Evolutionary conservation across 2,329 filamentous ascomycete genomes (phyloP).

Genomic region (Leptodontidium sp.): DNA sequence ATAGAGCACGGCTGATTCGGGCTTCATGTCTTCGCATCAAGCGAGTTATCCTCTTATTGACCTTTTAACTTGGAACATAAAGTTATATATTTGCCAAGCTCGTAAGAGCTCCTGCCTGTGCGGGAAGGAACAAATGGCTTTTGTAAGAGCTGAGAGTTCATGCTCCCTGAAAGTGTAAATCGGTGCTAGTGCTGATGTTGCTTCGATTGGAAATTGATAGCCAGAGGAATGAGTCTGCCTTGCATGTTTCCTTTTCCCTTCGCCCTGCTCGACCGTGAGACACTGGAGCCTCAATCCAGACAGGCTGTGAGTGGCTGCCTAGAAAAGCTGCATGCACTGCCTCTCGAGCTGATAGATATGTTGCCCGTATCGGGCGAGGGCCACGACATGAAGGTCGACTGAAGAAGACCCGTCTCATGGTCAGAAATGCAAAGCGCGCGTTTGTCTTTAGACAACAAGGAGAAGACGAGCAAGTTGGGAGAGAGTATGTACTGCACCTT

Average conservation of each 20-base stretch:
- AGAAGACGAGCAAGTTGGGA: background rate
- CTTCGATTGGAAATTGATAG: slow-evolving; percentile 1
- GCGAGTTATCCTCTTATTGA: background rate
- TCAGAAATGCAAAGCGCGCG: background rate
- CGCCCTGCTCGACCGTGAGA: slow-evolving; percentile 12
- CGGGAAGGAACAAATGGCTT: background rate
- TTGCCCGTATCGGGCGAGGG: background rate
- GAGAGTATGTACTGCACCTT: background rate
- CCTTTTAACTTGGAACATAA: background rate
- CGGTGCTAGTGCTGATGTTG: slow-evolving; percentile 12
- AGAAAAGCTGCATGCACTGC: slow-evolving; percentile 11
- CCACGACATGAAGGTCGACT: background rate
- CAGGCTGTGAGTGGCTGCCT: slow-evolving; percentile 18
- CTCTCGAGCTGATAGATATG: slow-evolving; percentile 10
- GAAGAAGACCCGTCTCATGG: slow-evolving; percentile 3
- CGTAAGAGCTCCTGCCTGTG: background rate
- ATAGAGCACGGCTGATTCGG: background rate
- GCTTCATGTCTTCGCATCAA: background rate
- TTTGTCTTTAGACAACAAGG: slow-evolving; percentile 5
- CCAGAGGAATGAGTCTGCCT: slow-evolving; percentile 11
- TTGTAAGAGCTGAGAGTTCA: slow-evolving; percentile 6
- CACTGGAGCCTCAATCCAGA: slow-evolving; percentile 13
- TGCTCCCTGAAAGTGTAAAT: background rate
- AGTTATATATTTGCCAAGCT: background rate
- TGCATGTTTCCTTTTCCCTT: slow-evolving; percentile 1